Percentiles rank a stretch among this genome's conserved stretches.
Conservation (phyloP, 2,329 filamentous ascomycete species). For the Aspergillus calidoustus region DNA sequence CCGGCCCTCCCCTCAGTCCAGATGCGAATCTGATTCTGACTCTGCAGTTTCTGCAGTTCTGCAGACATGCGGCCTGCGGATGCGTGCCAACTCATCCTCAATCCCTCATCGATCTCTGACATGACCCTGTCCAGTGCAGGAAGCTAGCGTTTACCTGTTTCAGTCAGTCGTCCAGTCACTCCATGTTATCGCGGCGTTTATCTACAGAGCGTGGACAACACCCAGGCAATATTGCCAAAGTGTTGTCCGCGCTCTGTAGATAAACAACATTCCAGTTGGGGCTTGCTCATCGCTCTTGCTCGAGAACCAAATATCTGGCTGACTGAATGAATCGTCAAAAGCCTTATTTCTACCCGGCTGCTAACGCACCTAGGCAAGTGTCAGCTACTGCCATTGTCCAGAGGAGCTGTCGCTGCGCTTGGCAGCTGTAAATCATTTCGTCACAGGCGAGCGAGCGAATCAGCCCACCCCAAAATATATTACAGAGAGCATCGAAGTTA, state of each 20-base stretch:
- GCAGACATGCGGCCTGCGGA: background rate
- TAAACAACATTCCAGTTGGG: no score
- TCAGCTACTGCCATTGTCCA: background rate
- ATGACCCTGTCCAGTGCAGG: background rate
- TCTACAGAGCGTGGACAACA: no score
- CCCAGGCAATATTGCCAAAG: no score
- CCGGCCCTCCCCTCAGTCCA: conserved; percentile 11
- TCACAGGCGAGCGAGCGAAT: conserved; percentile 3
- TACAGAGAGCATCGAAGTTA: background rate
- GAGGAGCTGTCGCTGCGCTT: background rate
- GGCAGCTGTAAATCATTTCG: conserved; percentile 11
- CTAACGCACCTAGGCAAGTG: background rate
- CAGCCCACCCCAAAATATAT: background rate
- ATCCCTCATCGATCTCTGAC: conserved; percentile 10
- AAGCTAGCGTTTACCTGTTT: background rate
- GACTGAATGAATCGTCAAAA: background rate
- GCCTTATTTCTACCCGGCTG: background rate
- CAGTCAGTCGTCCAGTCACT: background rate
- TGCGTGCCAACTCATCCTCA: conserved; percentile 33
- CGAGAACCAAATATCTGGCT: background rate
- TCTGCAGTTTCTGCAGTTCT: conserved; percentile 24
- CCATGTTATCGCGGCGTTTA: no score
- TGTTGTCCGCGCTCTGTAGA: no score
- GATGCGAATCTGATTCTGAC: conserved; percentile 24
- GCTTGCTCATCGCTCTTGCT: background rate